Percentiles rank a stretch among this genome's conserved stretches.
These are phyloP conservation scores for Pseudonectria foliicola DNA, from an alignment of 2,329 filamentous ascomycete genomes.

Conservation along the genomic window DNA sequence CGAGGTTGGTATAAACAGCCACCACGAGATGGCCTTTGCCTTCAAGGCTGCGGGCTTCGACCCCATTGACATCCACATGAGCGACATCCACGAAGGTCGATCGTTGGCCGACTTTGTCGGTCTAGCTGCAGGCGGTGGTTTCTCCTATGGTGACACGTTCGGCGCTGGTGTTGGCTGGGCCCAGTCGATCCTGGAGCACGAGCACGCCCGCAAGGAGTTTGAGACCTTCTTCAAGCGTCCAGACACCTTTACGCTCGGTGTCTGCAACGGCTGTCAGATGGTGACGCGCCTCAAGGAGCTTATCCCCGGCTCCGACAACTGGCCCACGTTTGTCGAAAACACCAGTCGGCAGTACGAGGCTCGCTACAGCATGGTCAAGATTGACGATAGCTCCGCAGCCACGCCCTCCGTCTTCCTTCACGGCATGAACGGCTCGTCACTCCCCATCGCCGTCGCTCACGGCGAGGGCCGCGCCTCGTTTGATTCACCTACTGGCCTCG, in stretches of 20 bases:
- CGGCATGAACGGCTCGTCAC: constrained; percentile 19
- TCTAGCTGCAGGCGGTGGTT: constrained; percentile 90
- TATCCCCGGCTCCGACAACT: constrained; percentile 21
- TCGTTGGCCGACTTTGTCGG: constrained; percentile 79
- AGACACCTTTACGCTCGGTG: constrained; percentile 87
- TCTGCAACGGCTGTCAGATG: constrained; percentile 78
- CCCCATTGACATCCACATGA: constrained; percentile 94
- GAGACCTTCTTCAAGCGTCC: constrained; percentile 75
- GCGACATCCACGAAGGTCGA: constrained; percentile 73
- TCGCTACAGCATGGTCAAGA: constrained; percentile 20
- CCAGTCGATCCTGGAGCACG: constrained; percentile 82
- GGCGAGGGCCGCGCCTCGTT: constrained; percentile 70
- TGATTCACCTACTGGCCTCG: constrained; percentile 42
- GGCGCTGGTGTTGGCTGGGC: constrained; percentile 97
- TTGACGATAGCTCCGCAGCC: constrained; percentile 16
- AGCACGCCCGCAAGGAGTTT: constrained; percentile 69
- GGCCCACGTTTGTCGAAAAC: constrained; percentile 5
- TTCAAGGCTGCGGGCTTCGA: constrained; percentile 89
- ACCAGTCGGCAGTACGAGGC: constrained; percentile 22
- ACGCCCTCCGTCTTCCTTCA: constrained; percentile 19
- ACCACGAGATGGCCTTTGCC: constrained; percentile 97
- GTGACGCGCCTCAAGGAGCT: constrained; percentile 16
- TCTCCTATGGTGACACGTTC: constrained; percentile 81
- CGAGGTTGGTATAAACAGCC: constrained; percentile 91
- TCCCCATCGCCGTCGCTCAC: constrained; percentile 23